Evolutionary conservation across 129 eudicot species (phyloP).

Genomic region (Chrysanthemum makinoi): DNA sequence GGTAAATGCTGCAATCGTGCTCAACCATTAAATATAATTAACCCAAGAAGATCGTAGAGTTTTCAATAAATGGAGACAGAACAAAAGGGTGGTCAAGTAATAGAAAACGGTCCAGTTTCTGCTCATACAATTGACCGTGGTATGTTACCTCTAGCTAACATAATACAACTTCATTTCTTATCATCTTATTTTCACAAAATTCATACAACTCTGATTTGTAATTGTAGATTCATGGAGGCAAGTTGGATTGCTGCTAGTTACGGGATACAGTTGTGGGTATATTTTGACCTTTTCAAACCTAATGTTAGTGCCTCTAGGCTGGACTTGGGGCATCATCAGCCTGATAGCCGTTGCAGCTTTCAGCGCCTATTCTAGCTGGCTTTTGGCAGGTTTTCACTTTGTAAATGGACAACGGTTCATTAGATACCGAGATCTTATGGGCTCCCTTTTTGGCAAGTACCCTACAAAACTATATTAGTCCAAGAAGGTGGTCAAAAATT

Average conservation of each 20-base stretch:
- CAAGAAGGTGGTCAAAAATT: not conserved
- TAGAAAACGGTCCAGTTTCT: constrained; percentile 34
- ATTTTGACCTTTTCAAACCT: constrained; percentile 55
- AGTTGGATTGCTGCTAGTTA: constrained; percentile 52
- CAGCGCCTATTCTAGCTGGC: constrained; percentile 51
- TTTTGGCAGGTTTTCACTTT: constrained; percentile 62
- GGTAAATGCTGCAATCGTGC: no score
- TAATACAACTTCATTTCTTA: constrained; percentile 7
- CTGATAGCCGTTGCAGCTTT: constrained; percentile 37
- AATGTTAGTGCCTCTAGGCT: constrained; percentile 54
- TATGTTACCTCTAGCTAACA: constrained; percentile 20
- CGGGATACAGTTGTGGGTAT: constrained; percentile 55
- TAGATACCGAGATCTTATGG: constrained; percentile 62
- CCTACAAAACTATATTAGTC: not conserved
- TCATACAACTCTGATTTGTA: not conserved
- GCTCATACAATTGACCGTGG: constrained; percentile 61
- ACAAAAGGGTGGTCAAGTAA: constrained; percentile 31
- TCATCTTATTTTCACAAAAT: not conserved
- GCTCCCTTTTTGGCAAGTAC: constrained; percentile 46
- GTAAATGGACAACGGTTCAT: constrained; percentile 56
- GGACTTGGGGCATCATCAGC: constrained; percentile 59
- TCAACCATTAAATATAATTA: not conserved
- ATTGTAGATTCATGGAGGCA: constrained; percentile 65
- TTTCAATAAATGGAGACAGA: constrained; percentile 28
- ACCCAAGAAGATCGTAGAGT: not conserved